Evolutionary conservation across 1,139 yeast genomes (phyloP).

Genomic region (Wickerhamomyces sp.): DNA sequence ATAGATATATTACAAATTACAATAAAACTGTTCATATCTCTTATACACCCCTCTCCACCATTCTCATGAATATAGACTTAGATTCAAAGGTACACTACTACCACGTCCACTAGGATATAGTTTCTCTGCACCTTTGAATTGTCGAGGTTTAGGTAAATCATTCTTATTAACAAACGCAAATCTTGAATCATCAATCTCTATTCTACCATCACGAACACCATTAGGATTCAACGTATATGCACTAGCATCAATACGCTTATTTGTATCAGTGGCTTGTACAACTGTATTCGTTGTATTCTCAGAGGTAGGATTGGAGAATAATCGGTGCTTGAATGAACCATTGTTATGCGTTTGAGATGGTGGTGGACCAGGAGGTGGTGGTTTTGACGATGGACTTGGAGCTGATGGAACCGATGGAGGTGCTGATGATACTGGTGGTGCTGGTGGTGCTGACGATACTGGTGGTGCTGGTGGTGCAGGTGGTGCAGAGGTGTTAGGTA

Average conservation of each 20-base stretch:
- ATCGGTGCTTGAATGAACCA: conserved; percentile 16
- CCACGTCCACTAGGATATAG: conserved; percentile 96
- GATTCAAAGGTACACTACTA: conserved; percentile 81
- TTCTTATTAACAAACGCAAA: conserved; percentile 66
- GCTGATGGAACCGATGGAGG: conserved; percentile 18
- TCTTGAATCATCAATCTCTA: conserved; percentile 66
- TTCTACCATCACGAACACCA: conserved; percentile 15
- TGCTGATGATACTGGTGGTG: conserved; percentile 16
- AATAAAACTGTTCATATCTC: conserved; percentile 1
- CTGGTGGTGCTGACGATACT: conserved; percentile 10
- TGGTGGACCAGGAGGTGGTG: conserved; percentile 18
- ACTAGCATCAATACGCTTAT: conserved; percentile 21
- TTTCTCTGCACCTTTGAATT: conserved; percentile 64
- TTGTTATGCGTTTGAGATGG: conserved; percentile 4
- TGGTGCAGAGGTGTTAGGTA: conserved; percentile 16
- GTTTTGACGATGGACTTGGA: conserved; percentile 26
- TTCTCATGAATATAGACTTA: conserved; percentile 35
- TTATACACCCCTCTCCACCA: neutral
- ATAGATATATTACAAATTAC: neutral
- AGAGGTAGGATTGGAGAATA: conserved; percentile 12
- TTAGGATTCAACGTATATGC: conserved; percentile 25
- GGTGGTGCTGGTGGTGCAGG: conserved; percentile 23
- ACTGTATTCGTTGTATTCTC: conserved; percentile 1
- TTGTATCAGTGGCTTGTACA: conserved; percentile 8
- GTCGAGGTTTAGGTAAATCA: conserved; percentile 81